Base-by-base conservation (phyloP, 1,284 basidiomycete species). In the Trametes sp. region DNA sequence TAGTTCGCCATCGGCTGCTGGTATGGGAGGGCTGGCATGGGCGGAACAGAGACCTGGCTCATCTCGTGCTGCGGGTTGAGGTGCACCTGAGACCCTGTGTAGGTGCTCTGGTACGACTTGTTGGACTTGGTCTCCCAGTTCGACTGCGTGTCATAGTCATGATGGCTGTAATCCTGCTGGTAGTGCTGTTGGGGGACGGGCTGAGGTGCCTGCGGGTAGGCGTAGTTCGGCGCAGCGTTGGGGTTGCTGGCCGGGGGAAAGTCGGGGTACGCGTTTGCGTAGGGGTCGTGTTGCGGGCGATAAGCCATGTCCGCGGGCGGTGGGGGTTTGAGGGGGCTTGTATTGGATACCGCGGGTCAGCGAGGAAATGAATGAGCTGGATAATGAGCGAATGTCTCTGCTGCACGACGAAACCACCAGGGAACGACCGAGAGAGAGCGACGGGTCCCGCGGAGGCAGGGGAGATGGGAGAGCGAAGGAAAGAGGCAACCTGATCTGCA, bases 71-170 rank as follows among this genome's bases (percentile, higher is more conserved):
- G 75, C 21, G 87, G 81, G 62, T 84, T 84, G 65, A 93, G 84
- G 73, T 92, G 89, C 14, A 79, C 84, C 70, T 92, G 89, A 8
- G 91, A 93, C 74, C 86, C 85, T 62, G 81, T 81, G 69, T 83
- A 84, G 73, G 82, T 84, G 68, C 87, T 88, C 72, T 87, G 81
- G 74, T 86, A 86, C 24, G 88, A 90, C 66, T 87, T 87, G 50
- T 80, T 73, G 5, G 85, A 87, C 70, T 87, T 87, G 49, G 77
- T 66, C 59, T 92, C 89, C 88, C 89, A 91, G 48, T 78, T 78
- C 29, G 75, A 72, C 36, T 82, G 77, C 60, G 73, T 65, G 64
- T 87, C 84, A 60, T 70, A 51, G 21, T 68, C 58, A 10, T 41
- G 38, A 14, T 41, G 38, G 16, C 16, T 14, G 13, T 41, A n/a